A percentile compares a stretch with the other conserved stretches of the same genome.
These are phyloP conservation scores for Melanogaster broomeanus DNA, from an alignment of 768 basidiomycete species.

Conservation along the genomic window DNA sequence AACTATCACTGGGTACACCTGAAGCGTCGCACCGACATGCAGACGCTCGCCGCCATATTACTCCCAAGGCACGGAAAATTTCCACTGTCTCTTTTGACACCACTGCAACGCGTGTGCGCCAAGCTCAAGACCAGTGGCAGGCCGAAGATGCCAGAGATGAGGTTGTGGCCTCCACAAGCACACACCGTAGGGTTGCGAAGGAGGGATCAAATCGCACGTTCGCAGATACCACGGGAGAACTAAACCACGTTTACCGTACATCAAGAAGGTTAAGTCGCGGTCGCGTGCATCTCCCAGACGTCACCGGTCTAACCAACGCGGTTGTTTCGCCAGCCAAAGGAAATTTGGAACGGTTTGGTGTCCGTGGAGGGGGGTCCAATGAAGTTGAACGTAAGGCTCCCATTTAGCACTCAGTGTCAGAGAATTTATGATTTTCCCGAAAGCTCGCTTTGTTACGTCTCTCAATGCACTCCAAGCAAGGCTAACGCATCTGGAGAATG, in stretches of 20 bases:
- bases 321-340: slow-evolving; percentile 71
- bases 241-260: slow-evolving; percentile 5
- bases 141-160: slow-evolving; percentile 7
- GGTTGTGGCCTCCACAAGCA: neutral
- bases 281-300: slow-evolving; percentile 70
- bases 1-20: slow-evolving; percentile 4
- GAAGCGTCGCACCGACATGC: slow-evolving; percentile 13
- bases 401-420: neutral
- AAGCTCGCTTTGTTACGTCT: slow-evolving; percentile 64
- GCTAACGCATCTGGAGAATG: slow-evolving; percentile 72
- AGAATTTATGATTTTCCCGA: neutral
- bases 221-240: slow-evolving; percentile 10
- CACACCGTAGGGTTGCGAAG: slow-evolving; percentile 7
- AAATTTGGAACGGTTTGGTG: slow-evolving; percentile 50
- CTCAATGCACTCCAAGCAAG: slow-evolving; percentile 66
- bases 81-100: slow-evolving; percentile 30
- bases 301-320: slow-evolving; percentile 81
- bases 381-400: slow-evolving; percentile 63
- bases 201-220: slow-evolving; percentile 32
- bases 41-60: slow-evolving; percentile 29
- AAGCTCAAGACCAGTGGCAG: slow-evolving; percentile 32
- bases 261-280: slow-evolving; percentile 31
- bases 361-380: slow-evolving; percentile 47
- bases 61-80: slow-evolving; percentile 35
- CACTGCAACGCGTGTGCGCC: slow-evolving; percentile 44